Evolutionary conservation across 176 grass and related monocot species (phyloP).

Genomic region (Musa beccarii): DNA sequence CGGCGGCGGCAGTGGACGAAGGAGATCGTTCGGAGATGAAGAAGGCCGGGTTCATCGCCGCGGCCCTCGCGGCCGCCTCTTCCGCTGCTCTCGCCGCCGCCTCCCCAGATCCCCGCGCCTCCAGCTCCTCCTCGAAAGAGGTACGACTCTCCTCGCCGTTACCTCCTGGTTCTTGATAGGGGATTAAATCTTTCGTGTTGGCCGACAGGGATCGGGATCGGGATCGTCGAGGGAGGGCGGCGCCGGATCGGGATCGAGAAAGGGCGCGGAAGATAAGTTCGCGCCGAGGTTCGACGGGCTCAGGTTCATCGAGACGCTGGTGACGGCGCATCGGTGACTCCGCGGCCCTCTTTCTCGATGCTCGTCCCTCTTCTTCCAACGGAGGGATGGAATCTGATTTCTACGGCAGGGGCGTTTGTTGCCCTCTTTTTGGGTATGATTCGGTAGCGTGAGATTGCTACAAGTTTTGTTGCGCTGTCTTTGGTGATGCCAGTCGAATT

Average conservation of each 20-base stretch:
- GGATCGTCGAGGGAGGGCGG: not conserved
- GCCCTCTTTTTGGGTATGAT: not conserved
- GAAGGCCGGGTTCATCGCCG: not conserved
- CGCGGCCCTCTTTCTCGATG: too few relatives aligned
- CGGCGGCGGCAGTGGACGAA: too few relatives aligned
- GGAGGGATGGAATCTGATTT: not conserved
- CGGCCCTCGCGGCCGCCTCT: slow-evolving; percentile 1
- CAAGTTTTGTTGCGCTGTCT: not conserved
- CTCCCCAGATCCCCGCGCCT: not conserved
- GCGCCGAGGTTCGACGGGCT: slow-evolving; percentile 11
- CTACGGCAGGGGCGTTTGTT: not conserved
- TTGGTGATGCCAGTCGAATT: too few relatives aligned
- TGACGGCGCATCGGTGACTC: slow-evolving; percentile 12
- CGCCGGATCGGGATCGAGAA: not conserved
- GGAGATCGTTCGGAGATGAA: not conserved
- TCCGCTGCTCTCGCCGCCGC: not conserved
- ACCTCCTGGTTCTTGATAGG: not conserved
- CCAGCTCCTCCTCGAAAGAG: not conserved
- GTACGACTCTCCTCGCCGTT: not conserved
- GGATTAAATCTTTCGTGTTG: too few relatives aligned
- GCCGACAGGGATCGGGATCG: not conserved
- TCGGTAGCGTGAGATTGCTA: slow-evolving; percentile 13
- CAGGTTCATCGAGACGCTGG: slow-evolving; percentile 7
- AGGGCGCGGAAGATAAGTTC: not conserved
- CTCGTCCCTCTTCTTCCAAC: too few relatives aligned